phyloP scores from a whole-genome alignment of 2,329 filamentous ascomycete species.

The Passalora sequoiae region DNA sequence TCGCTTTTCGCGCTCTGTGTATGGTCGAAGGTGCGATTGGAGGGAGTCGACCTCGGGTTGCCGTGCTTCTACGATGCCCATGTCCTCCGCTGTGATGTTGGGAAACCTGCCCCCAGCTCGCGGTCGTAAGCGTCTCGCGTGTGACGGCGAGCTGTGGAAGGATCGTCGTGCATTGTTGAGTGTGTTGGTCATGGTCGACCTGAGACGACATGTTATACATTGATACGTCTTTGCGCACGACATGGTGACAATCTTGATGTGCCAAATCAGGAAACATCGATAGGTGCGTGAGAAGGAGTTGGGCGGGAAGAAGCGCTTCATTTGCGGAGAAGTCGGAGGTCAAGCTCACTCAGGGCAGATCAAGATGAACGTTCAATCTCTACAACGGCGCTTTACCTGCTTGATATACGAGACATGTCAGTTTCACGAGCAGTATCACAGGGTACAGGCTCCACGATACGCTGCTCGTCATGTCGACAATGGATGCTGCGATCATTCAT shows the following conservation, averaged over 20 bases:
- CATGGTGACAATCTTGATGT: constrained; percentile 20
- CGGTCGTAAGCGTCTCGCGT: constrained; percentile 37
- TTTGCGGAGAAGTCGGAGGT: constrained; percentile 1
- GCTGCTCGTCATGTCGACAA: constrained; percentile 25
- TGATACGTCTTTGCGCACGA: constrained; percentile 28
- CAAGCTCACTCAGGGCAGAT: too few species aligned
- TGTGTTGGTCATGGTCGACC: constrained; percentile 13
- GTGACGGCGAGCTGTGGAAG: constrained; percentile 39
- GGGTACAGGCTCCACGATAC: constrained; percentile 13
- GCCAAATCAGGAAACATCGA: too few species aligned
- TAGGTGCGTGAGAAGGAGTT: constrained; percentile 1
- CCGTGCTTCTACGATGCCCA: constrained; percentile 19
- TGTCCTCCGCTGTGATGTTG: constrained; percentile 42
- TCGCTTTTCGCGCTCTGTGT: constrained; percentile 61
- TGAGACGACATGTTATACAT: constrained; percentile 32
- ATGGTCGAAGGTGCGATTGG: constrained; percentile 40
- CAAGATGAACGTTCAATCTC: too few species aligned
- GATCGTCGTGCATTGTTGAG: constrained; percentile 32
- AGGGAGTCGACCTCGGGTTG: constrained; percentile 19
- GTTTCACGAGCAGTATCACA: constrained; percentile 14
- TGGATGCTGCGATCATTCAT: constrained; percentile 30
- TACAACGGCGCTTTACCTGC: too few species aligned
- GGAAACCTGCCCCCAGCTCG: constrained; percentile 31
- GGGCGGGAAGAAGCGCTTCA: too few species aligned
- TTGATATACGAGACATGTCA: too few species aligned